These are phyloP conservation scores for Filosporella fistucella DNA, from an alignment of 495 filamentous ascomycete genomes.

Conservation along the genomic window DNA sequence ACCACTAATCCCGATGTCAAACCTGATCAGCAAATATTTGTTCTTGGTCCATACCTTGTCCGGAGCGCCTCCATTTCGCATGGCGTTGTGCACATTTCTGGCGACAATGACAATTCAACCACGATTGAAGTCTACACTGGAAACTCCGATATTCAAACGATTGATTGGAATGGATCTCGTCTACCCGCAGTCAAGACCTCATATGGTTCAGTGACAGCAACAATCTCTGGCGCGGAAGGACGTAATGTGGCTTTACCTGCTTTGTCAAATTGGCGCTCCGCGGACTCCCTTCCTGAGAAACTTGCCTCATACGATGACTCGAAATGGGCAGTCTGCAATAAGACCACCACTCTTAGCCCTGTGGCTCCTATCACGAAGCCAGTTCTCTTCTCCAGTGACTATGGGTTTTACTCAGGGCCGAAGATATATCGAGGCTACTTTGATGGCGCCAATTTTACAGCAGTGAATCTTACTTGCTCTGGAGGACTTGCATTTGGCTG, in stretches of 20 bases:
- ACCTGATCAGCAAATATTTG: conserved; percentile 42
- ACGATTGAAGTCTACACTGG: conserved; percentile 58
- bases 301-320: conserved; percentile 46
- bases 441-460: conserved; percentile 37
- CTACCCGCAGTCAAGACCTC: conserved; percentile 37
- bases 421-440: conserved; percentile 67
- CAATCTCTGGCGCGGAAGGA: conserved; percentile 29
- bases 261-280: conserved; percentile 52
- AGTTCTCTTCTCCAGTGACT: conserved; percentile 63
- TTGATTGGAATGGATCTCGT: conserved; percentile 58
- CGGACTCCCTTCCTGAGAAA: conserved; percentile 64
- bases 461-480: conserved; percentile 51
- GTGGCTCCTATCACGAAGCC: conserved; percentile 48
- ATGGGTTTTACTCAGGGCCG: conserved; percentile 63
- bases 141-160: conserved; percentile 33
- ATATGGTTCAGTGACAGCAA: conserved; percentile 37
- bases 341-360: conserved; percentile 50
- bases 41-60: conserved; percentile 66
- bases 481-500: conserved; percentile 60
- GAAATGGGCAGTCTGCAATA: conserved; percentile 36
- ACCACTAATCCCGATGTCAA: conserved; percentile 30
- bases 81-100: conserved; percentile 39
- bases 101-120: conserved; percentile 63
- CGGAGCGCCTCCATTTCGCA: conserved; percentile 44
- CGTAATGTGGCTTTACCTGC: conserved; percentile 32